phyloP scores from a whole-genome alignment of 176 grass and related monocot genomes.

The Zizania latifolia region DNA sequence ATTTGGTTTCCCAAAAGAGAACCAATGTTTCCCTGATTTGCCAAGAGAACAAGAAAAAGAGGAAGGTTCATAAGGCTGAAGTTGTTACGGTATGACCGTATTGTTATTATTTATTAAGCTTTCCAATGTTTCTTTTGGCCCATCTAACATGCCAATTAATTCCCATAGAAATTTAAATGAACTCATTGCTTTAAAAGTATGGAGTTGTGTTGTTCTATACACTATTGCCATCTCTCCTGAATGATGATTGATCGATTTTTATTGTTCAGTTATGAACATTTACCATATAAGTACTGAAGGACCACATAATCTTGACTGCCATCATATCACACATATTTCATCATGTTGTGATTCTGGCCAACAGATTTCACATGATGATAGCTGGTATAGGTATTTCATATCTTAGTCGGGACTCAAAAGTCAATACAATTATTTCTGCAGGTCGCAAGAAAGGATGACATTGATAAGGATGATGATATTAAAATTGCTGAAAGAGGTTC shows the following conservation, averaged over 20 bases:
- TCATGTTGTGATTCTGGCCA: neutral
- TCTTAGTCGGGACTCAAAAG: neutral
- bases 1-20: slow-evolving; percentile 54
- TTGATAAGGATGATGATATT: neutral
- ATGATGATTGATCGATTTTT: neutral
- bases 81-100: slow-evolving; percentile 25
- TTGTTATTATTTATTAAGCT: neutral
- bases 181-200: slow-evolving; percentile 5
- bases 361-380: neutral
- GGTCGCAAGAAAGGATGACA: slow-evolving; percentile 27
- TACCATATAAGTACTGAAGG: neutral
- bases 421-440: slow-evolving; percentile 27
- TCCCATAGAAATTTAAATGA: neutral
- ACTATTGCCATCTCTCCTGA: neutral
- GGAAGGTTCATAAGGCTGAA: slow-evolving; percentile 41
- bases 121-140: neutral
- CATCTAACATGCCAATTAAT: neutral
- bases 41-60: slow-evolving; percentile 51
- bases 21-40: slow-evolving; percentile 36
- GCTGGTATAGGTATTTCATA: slow-evolving; percentile 2
- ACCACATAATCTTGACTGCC: neutral
- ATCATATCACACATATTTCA: neutral
- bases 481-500: slow-evolving; percentile 41
- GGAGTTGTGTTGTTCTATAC: no score
- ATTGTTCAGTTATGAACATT: neutral